These are phyloP conservation scores for Tetrapisispora phaffii DNA, from an alignment of 805 yeast genomes.

Conservation along the genomic window DNA sequence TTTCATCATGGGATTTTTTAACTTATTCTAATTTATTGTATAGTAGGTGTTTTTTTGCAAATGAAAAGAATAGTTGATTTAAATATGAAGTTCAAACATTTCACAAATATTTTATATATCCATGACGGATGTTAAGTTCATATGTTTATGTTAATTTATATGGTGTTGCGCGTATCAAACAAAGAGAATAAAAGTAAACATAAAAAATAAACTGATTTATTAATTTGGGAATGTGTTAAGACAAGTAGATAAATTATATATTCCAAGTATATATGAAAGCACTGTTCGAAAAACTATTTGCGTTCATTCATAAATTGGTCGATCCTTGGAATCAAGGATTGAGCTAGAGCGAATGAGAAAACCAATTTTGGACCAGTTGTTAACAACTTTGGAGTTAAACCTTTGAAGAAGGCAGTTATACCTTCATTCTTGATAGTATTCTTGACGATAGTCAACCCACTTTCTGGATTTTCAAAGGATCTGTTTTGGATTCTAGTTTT, in stretches of 20 bases:
- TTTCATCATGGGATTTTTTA: neutral
- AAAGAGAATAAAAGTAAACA: no score
- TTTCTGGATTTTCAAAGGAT: conserved; percentile 90
- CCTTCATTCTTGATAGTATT: conserved; percentile 93
- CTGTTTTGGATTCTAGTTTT: conserved; percentile 97
- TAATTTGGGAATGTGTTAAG: no score
- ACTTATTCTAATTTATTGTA: no score
- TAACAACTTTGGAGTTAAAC: conserved; percentile 88
- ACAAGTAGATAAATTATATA: neutral
- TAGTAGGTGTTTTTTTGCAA: no score
- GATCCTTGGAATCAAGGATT: conserved; percentile 90
- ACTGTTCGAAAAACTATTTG: conserved; percentile 20
- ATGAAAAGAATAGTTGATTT: no score
- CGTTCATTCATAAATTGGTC: conserved; percentile 42
- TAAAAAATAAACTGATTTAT: no score
- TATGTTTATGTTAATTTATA: no score
- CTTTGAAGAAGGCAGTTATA: conserved; percentile 82
- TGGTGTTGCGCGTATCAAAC: neutral
- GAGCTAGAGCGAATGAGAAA: conserved; percentile 96
- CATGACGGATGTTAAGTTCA: no score
- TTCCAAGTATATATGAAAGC: conserved; percentile 1
- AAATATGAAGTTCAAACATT: no score
- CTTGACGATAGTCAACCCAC: conserved; percentile 85
- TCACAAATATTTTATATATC: no score
- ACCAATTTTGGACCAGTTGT: conserved; percentile 98